These are phyloP conservation scores for Vigna reflexopilosa DNA, from an alignment of 306 rosid genomes.

Conservation along the genomic window DNA sequence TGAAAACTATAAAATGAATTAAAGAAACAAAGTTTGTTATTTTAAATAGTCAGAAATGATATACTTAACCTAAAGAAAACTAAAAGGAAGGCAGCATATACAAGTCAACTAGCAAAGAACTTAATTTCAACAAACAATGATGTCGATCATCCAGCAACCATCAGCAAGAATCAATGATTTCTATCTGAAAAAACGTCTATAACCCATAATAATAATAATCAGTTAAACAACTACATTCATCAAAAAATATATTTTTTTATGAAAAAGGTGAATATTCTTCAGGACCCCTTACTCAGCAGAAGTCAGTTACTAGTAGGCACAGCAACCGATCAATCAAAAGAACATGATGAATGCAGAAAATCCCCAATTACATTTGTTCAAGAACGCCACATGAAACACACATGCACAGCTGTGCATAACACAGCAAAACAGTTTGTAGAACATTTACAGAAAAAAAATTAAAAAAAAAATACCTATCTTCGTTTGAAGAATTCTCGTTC, in stretches of 20 bases:
- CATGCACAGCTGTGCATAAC: slow-evolving; percentile 11
- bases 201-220: not conserved
- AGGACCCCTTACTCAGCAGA: not conserved
- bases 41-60: slow-evolving; percentile 22
- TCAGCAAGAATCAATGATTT: slow-evolving; percentile 8
- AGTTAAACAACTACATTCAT: not conserved
- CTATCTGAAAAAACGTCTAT: not conserved
- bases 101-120: slow-evolving; percentile 8
- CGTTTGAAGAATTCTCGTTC: slow-evolving; percentile 72
- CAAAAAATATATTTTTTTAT: not conserved
- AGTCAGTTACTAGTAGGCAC: not conserved
- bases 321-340: not conserved
- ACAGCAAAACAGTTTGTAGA: not conserved
- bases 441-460: not conserved
- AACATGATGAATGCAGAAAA: not conserved
- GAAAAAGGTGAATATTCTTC: not conserved
- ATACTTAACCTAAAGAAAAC: slow-evolving; percentile 19
- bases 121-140: slow-evolving; percentile 26
- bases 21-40: not conserved
- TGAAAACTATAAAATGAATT: slow-evolving; percentile 3
- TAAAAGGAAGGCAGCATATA: slow-evolving; percentile 3
- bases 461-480: slow-evolving; percentile 60
- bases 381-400: not conserved
- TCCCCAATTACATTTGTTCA: slow-evolving; percentile 10
- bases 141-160: not conserved